Evolutionary conservation across 148 eudicot species (phyloP).

Genomic region (Pouteria glomerata): DNA sequence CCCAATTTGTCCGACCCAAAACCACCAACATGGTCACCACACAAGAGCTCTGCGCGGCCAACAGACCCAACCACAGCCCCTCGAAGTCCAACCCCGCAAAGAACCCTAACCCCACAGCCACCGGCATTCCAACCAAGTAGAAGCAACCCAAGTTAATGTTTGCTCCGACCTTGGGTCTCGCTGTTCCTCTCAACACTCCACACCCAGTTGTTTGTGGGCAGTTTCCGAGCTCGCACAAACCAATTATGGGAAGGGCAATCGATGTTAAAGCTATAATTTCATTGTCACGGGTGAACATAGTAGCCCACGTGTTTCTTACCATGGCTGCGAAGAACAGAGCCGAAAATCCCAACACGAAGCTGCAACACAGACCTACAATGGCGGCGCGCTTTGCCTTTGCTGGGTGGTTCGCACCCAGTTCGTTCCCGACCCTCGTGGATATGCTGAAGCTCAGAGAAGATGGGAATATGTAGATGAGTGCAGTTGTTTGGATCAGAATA

Average conservation of each 20-base stretch:
- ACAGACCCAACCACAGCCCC: conserved; percentile 40
- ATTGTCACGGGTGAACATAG: conserved; percentile 5
- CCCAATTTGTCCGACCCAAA: conserved; percentile 19
- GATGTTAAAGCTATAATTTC: conserved; percentile 16
- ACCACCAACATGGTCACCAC: conserved; percentile 16
- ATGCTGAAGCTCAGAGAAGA: conserved; percentile 17
- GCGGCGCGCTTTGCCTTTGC: conserved; percentile 5
- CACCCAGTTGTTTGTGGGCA: conserved; percentile 22
- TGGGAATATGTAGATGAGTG: conserved; percentile 18
- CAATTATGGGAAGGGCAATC: conserved; percentile 13
- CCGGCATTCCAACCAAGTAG: conserved; percentile 26
- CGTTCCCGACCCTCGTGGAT: conserved; percentile 14
- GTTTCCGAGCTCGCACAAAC: conserved; percentile 21
- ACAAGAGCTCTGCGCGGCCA: conserved; percentile 22
- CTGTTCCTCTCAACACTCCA: conserved; percentile 21
- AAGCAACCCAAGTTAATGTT: conserved; percentile 16
- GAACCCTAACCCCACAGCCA: conserved; percentile 29
- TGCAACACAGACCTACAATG: not conserved
- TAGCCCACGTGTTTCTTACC: conserved; percentile 9
- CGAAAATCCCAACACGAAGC: conserved; percentile 9
- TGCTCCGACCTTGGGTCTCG: conserved; percentile 19
- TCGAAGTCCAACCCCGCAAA: conserved; percentile 25
- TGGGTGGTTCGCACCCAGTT: conserved; percentile 9
- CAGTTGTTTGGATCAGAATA: conserved; percentile 15
- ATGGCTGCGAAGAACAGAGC: conserved; percentile 5